A percentile compares a stretch with the other conserved stretches of the same genome.
Evolutionary conservation across 1,284 basidiomycete species (phyloP).

Genomic region (Marasmius fiardii): DNA sequence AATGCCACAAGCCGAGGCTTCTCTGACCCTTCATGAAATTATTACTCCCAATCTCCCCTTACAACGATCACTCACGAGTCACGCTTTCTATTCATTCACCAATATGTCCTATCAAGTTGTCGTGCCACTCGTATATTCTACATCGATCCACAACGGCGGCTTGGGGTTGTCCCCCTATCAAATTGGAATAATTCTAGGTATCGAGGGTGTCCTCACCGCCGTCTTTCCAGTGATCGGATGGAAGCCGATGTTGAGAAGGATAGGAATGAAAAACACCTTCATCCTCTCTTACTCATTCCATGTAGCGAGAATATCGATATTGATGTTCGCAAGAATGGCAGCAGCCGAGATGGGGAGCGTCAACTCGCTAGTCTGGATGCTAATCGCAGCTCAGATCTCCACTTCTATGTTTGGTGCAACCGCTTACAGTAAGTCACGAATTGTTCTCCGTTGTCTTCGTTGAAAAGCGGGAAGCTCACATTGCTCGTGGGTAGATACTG

Average conservation of each 20-base stretch:
- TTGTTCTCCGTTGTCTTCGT: neutral
- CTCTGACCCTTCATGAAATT: slow-evolving; percentile 23
- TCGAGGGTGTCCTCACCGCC: slow-evolving; percentile 27
- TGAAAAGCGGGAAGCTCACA: neutral
- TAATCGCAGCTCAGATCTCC: neutral
- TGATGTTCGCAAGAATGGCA: neutral
- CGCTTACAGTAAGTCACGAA: slow-evolving; percentile 6
- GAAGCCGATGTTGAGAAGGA: neutral
- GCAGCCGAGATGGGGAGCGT: neutral
- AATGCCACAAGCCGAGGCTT: neutral
- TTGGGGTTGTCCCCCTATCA: slow-evolving; percentile 16
- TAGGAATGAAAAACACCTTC: neutral
- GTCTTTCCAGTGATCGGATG: neutral
- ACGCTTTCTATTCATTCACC: slow-evolving; percentile 30
- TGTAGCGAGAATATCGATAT: neutral
- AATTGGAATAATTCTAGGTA: slow-evolving; percentile 19
- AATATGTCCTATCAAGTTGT: slow-evolving; percentile 28
- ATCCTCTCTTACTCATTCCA: neutral
- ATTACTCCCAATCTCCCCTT: slow-evolving; percentile 28
- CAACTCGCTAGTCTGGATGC: neutral
- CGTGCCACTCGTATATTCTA: slow-evolving; percentile 19
- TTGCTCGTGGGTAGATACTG: slow-evolving; percentile 2
- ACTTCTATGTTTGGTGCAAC: neutral
- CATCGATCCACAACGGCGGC: slow-evolving; percentile 16
- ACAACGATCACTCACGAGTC: slow-evolving; percentile 25